Percentiles rank a stretch among this genome's conserved stretches.
Evolutionary conservation across 495 filamentous ascomycete genomes (phyloP).

Genomic region (Tetracladium marchalianum): DNA sequence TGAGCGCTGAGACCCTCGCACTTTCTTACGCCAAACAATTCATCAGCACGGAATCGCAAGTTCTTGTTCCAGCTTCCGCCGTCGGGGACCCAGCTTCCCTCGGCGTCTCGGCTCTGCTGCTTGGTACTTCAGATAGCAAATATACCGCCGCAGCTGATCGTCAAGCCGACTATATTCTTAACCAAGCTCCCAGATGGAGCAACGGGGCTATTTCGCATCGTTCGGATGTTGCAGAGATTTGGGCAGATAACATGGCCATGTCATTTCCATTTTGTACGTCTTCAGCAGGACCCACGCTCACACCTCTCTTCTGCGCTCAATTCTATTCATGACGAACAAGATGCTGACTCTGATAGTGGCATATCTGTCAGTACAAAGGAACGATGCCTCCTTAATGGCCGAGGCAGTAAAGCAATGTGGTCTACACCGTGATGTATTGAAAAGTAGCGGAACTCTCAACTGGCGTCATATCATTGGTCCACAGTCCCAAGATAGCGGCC

Average conservation of each 20-base stretch:
- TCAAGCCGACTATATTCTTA: conserved; percentile 32
- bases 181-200: conserved; percentile 30
- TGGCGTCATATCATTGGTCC: conserved; percentile 42
- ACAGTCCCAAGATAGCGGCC: conserved; percentile 29
- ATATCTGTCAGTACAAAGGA: conserved; percentile 33
- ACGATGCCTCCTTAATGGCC: conserved; percentile 24
- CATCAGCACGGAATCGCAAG: conserved; percentile 22
- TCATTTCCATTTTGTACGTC: conserved; percentile 31
- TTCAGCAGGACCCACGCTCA: not conserved
- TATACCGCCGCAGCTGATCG: conserved; percentile 28
- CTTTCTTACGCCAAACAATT: conserved; percentile 28
- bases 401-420: conserved; percentile 31
- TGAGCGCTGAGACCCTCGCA: conserved; percentile 16
- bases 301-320: not conserved
- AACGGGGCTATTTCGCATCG: conserved; percentile 45
- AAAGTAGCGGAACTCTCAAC: conserved; percentile 14
- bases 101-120: conserved; percentile 33
- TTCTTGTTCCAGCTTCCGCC: conserved; percentile 23
- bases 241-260: conserved; percentile 45
- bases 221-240: conserved; percentile 32
- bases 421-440: conserved; percentile 35
- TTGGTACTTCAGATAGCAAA: conserved; percentile 28
- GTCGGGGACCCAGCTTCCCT: conserved; percentile 36
- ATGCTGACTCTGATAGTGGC: conserved; percentile 21
- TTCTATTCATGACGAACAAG: not conserved